These are phyloP conservation scores for Microcyclospora tardicrescens DNA, from an alignment of 2,329 filamentous ascomycete genomes.

Conservation along the genomic window DNA sequence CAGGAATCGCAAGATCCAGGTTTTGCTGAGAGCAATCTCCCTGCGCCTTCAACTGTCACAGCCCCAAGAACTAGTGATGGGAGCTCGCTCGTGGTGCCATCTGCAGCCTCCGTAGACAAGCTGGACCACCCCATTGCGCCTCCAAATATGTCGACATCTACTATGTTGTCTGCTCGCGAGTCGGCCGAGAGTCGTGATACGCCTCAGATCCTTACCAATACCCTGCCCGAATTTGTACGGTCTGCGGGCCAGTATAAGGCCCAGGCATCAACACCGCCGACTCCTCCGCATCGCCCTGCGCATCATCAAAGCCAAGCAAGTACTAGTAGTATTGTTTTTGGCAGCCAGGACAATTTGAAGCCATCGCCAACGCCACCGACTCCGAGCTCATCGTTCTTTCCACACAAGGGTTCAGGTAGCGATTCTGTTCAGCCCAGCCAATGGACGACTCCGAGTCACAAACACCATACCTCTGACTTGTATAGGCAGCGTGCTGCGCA, in stretches of 20 bases:
- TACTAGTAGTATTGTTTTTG: constrained; percentile 25
- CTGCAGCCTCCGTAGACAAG: too few relatives aligned
- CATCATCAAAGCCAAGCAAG: constrained; percentile 10
- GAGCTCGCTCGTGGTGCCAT: too few relatives aligned
- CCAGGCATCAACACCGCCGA: constrained; percentile 10
- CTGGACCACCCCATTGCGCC: too few relatives aligned
- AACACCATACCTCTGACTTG: constrained; percentile 16
- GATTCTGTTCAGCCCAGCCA: constrained; percentile 9
- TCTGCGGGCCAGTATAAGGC: constrained; percentile 14
- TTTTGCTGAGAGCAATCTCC: too few relatives aligned
- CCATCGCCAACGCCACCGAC: constrained; percentile 25
- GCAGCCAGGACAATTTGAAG: constrained; percentile 24
- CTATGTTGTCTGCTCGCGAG: constrained; percentile 6
- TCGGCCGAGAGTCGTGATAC: constrained; percentile 14
- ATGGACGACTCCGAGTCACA: constrained; percentile 15
- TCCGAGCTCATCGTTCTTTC: constrained; percentile 10
- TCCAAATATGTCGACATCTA: too few relatives aligned
- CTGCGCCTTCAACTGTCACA: too few relatives aligned
- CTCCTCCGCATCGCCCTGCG: constrained; percentile 2
- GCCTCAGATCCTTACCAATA: constrained; percentile 16
- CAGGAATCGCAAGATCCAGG: too few relatives aligned
- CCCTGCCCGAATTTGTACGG: constrained; percentile 21
- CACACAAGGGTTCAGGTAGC: constrained; percentile 6
- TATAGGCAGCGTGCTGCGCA: constrained; percentile 4
- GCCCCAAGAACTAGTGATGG: too few relatives aligned